Conservation (phyloP, 176 grass and related monocot genomes). For the Carex parvula region DNA sequence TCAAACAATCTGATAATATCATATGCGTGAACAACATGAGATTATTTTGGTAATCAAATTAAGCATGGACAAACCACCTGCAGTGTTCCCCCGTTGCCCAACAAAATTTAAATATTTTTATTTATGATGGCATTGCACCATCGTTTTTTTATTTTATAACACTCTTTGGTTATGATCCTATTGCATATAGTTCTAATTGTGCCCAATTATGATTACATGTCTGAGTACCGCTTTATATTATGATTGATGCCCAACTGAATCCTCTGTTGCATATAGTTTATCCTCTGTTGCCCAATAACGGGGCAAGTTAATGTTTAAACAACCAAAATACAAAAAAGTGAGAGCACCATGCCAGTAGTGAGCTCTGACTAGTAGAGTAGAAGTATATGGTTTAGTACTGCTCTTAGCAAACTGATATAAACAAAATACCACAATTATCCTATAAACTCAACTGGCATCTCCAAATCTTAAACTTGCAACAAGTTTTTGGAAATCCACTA, state of each 20-base stretch:
- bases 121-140: neutral
- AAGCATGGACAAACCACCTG: neutral
- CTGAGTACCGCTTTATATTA: neutral
- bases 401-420: neutral
- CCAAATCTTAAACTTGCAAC: neutral
- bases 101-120: neutral
- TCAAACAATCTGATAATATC: constrained; percentile 11
- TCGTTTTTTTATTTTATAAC: neutral
- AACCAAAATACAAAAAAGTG: neutral
- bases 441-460: neutral
- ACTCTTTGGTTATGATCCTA: neutral
- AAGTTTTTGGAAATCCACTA: neutral
- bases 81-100: neutral
- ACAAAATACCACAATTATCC: neutral
- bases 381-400: neutral
- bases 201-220: neutral
- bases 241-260: neutral
- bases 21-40: neutral
- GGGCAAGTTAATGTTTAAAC: neutral
- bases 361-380: neutral
- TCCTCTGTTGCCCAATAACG: neutral
- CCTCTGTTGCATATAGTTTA: too few species aligned
- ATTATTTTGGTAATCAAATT: neutral
- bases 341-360: neutral
- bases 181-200: neutral